Evolutionary conservation across 2,329 filamentous ascomycete genomes (phyloP), one percentile per base, ranked within the genome.

Genomic region (Beauveria scarabaeidicola): DNA sequence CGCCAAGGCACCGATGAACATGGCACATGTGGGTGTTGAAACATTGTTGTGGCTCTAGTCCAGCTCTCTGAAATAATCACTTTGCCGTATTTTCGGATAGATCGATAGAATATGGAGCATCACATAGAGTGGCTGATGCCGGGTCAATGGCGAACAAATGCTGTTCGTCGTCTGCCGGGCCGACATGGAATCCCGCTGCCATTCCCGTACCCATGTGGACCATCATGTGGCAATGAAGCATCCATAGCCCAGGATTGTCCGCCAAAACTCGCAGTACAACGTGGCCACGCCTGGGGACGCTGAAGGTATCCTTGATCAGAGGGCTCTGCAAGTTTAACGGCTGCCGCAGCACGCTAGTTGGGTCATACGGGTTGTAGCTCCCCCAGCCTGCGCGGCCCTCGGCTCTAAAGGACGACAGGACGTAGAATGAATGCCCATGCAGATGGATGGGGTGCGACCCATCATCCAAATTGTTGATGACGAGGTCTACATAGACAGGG

Each of bases 391-490:
- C 55, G 3, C 63, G 62, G 10, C 63, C 63, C 3, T 64, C 61
- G n/a, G 64, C 62, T 11, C 62, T 44, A 21, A 60, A 65, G 0
- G 66, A 65, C 1, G 65, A 63, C 25, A 72, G 53, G 8, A 79
- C 72, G 61, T 80, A 77, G 68, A 84, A 82, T 53, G 74, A 73
- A 66, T 83, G 75, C 0, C 81, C 81, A 68, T 86, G 85, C 0
- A 87, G 70, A 69, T 87, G 83, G 25, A 72, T 65, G 0, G 69
- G 70, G 25, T 72, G 70, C 15, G 65, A 63, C 1, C 69, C 69
- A 50, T 72, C 70, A 40, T 72, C 70, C 8, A 71, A 63, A 38
- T 71, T 72, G 62, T 70, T 72, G 19, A 72, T 67, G 36, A 70
- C 62, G 13, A 72, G 61, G 53, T 69, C 68, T 8, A 71, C 63